These are phyloP conservation scores for Pholiota molesta DNA, from an alignment of 768 basidiomycete genomes.

Conservation along the genomic window DNA sequence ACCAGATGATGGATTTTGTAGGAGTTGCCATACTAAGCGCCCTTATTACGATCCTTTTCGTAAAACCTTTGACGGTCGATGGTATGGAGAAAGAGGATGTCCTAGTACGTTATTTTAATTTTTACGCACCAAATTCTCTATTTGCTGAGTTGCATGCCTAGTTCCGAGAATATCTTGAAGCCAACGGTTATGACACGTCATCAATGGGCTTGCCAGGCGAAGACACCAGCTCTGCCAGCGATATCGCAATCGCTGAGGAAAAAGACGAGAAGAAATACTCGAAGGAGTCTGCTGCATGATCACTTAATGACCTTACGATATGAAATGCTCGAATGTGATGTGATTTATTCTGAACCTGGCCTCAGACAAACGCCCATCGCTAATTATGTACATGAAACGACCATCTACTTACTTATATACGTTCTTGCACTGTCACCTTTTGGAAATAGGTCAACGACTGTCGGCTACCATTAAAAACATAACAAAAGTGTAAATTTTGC, in stretches of 20 bases:
- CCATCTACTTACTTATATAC: no score
- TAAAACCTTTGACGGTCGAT: neutral
- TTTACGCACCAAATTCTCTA: neutral
- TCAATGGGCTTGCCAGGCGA: slow-evolving; percentile 7
- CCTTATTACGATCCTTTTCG: neutral
- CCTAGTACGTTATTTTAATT: neutral
- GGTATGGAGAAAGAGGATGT: slow-evolving; percentile 9
- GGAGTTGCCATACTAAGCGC: slow-evolving; percentile 5
- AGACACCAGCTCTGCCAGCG: neutral
- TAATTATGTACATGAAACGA: no score
- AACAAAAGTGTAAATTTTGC: no score
- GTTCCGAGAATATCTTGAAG: slow-evolving; percentile 15
- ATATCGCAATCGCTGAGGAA: neutral
- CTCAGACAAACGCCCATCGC: no score
- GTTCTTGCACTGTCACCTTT: no score
- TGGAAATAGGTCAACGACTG: no score
- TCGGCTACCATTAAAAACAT: no score
- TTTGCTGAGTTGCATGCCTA: neutral
- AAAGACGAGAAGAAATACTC: neutral
- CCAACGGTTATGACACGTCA: slow-evolving; percentile 11
- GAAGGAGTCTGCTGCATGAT: neutral
- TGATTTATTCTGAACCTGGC: no score
- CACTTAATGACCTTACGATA: neutral
- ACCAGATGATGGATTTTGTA: neutral
- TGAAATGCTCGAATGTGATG: no score